A percentile compares a stretch with the other conserved stretches of the same genome.
Evolutionary conservation across 2,329 filamentous ascomycete species (phyloP).

Genomic region (Stemphylium vesicarium): DNA sequence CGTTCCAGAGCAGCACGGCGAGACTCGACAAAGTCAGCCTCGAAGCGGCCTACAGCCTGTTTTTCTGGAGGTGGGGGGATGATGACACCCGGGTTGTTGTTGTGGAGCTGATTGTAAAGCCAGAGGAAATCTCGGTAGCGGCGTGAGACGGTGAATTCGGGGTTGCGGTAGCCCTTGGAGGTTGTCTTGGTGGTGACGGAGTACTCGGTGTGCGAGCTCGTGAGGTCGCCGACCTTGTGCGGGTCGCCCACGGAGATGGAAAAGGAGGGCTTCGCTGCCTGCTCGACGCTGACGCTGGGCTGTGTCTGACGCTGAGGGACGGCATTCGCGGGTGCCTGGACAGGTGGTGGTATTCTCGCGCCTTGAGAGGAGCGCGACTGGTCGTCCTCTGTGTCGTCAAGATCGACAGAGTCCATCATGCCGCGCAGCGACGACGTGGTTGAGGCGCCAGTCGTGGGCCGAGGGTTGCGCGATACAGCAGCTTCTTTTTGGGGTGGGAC

Average conservation of each 20-base stretch:
- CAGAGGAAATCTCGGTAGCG: constrained; percentile 97
- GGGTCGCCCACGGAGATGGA: constrained; percentile 92
- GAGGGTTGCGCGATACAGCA: constrained; percentile 57
- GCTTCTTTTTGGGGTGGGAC: constrained; percentile 68
- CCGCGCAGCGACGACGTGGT: constrained; percentile 58
- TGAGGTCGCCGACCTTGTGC: constrained; percentile 96
- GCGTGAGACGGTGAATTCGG: constrained; percentile 91
- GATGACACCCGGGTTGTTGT: constrained; percentile 92
- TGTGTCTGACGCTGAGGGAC: constrained; percentile 60
- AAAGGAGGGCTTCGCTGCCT: constrained; percentile 91
- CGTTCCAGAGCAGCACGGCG: constrained; percentile 89
- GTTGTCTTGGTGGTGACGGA: constrained; percentile 94
- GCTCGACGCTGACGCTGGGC: constrained; percentile 88
- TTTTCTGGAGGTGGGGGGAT: constrained; percentile 97
- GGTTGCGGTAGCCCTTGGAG: constrained; percentile 91
- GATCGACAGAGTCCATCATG: constrained; percentile 70
- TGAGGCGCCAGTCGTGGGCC: constrained; percentile 61
- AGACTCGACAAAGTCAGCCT: constrained; percentile 95
- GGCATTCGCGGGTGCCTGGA: constrained; percentile 59
- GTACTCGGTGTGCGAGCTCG: constrained; percentile 97
- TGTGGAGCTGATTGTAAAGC: constrained; percentile 94
- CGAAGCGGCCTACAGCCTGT: constrained; percentile 94
- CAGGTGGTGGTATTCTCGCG: constrained; percentile 69
- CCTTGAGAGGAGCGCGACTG: constrained; percentile 54
- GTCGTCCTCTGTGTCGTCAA: constrained; percentile 69